These are phyloP conservation scores for Meripilus lineatus DNA, from an alignment of 1,284 basidiomycete genomes.

Conservation along the genomic window DNA sequence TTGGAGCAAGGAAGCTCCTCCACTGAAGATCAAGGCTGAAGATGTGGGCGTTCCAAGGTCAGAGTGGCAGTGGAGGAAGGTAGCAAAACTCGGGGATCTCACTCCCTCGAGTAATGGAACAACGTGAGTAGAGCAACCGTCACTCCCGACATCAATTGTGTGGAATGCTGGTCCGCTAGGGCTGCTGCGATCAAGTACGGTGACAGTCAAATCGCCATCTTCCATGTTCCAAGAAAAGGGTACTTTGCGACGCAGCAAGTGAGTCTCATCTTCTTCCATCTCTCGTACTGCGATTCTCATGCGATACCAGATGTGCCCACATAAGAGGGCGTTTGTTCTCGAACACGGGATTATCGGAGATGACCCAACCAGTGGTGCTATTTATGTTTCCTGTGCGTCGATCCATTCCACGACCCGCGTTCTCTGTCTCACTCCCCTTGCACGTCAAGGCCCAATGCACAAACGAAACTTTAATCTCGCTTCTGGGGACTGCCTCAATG, in stretches of 20 bases:
- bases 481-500: conserved; percentile 59
- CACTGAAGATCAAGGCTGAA: conserved; percentile 40
- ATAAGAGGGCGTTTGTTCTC: conserved; percentile 68
- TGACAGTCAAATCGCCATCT: conserved; percentile 69
- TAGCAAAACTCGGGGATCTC: conserved; percentile 52
- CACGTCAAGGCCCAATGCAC: conserved; percentile 53
- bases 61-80: conserved; percentile 56
- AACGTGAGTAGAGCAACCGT: conserved; percentile 30
- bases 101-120: conserved; percentile 44
- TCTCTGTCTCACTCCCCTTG: not conserved
- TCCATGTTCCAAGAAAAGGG: conserved; percentile 51
- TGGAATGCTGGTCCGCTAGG: conserved; percentile 14
- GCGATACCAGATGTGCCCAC: conserved; percentile 45
- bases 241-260: conserved; percentile 71
- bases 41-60: conserved; percentile 38
- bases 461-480: conserved; percentile 67
- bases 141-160: conserved; percentile 9
- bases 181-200: conserved; percentile 63
- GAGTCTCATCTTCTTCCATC: not conserved
- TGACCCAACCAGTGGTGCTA: conserved; percentile 41
- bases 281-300: conserved; percentile 1
- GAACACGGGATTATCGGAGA: conserved; percentile 66
- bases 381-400: conserved; percentile 40
- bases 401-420: not conserved
- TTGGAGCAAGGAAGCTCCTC: conserved; percentile 58